Base-by-base conservation (phyloP, 2,329 filamentous ascomycete species). In the Fusarium veterinarium region DNA sequence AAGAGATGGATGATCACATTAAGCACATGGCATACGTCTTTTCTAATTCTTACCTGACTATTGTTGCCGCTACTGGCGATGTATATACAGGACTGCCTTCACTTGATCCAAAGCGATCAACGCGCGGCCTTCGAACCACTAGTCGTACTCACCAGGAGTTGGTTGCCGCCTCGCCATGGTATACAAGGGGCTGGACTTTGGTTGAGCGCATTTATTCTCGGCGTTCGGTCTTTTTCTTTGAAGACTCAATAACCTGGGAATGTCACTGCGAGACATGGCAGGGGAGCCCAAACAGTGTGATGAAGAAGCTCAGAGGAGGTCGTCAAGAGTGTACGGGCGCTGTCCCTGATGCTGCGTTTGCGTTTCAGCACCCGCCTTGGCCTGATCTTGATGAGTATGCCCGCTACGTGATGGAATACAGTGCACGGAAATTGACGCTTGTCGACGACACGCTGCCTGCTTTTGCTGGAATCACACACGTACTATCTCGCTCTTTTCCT, bases 331-430 rank as follows among this genome's bases (percentile, higher is more conserved):
- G 83, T 60, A 73, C 66, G 9, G 79, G 79, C 37, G 71, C 75
- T n/a, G 52, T 83, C 19, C 77, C 79, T 1, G 69, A 76, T 13
- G 78, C 83, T 1, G 76, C 74, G 0, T 78, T 83, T 64, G 84
- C 77, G 20, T 85, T 79, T 51, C 80, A 80, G 42, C 84, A 85
- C 49, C 63, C 83, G 6, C 79, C 82, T 14, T 85, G 84, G 84
- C 84, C 84, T 2, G 84, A 86, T 69, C 75, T 86, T 64, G 83
- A 86, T 65, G 84, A 85, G 65, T 86, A 82, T 67, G 81, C 83
- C 28, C 80, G 82, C 23, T 82, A 85, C 41, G 83, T 80, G 41
- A 83, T 83, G 77, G 83, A 85, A 60, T 86, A 84, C 67, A 85
- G 81, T 67, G 75, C 80, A 20, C 77, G 84, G 11, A 78, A 80